phyloP scores from a whole-genome alignment of 73 alveolate species.

The Blepharisma japonicum region DNA sequence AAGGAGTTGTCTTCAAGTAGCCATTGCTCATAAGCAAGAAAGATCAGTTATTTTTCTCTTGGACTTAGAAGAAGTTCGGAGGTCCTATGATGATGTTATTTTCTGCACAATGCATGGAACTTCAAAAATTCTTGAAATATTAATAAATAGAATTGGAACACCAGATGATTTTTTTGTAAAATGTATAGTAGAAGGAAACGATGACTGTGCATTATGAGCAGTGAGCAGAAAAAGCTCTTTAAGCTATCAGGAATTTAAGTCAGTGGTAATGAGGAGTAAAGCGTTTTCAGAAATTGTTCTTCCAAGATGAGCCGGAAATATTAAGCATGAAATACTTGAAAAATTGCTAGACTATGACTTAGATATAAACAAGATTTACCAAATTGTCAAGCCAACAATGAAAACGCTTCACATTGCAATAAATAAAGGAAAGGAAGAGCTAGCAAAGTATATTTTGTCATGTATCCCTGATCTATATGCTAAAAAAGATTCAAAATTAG shows the following conservation, averaged over 20 bases:
- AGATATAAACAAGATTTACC: background rate
- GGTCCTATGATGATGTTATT: background rate
- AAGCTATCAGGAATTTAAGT: background rate
- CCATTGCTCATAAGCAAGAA: no score
- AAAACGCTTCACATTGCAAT: background rate
- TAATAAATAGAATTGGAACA: background rate
- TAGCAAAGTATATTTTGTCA: background rate
- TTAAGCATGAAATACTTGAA: background rate
- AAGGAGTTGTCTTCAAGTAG: conserved; percentile 34
- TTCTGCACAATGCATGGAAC: background rate
- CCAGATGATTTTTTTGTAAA: no score
- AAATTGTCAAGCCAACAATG: background rate
- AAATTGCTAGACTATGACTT: background rate
- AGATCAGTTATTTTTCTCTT: no score
- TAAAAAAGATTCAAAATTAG: background rate
- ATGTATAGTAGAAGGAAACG: background rate
- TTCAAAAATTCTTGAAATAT: background rate
- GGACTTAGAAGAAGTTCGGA: background rate
- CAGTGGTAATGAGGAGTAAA: background rate
- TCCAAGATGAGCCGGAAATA: background rate
- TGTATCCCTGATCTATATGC: background rate
- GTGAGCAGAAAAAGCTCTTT: background rate
- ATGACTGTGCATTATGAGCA: background rate
- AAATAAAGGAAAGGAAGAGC: background rate
- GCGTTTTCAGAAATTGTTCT: background rate